A percentile compares a stretch with the other conserved stretches of the same genome.
phyloP scores from a whole-genome alignment of 2,329 filamentous ascomycete genomes.

The Chaetomium sp. region DNA sequence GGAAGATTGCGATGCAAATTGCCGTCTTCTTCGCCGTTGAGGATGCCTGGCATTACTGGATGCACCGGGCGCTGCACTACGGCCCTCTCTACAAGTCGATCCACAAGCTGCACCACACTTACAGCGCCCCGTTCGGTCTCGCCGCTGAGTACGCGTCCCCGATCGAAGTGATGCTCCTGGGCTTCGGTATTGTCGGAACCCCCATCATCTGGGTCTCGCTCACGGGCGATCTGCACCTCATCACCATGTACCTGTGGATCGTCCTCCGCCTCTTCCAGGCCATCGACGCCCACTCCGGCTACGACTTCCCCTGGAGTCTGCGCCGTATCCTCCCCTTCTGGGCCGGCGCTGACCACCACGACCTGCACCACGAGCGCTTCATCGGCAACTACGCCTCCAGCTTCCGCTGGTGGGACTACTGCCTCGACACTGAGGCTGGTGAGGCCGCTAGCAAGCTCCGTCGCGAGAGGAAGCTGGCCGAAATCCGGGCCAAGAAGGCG shows the following conservation, averaged over 20 bases:
- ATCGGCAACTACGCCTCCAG: constrained; percentile 97
- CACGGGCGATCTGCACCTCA: constrained; percentile 85
- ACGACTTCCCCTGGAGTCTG: constrained; percentile 97
- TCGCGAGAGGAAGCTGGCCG: constrained; percentile 72
- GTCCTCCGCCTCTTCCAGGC: constrained; percentile 91
- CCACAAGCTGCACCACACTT: constrained; percentile 99
- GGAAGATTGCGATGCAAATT: constrained; percentile 90
- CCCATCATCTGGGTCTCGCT: constrained; percentile 83
- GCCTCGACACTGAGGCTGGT: constrained; percentile 90
- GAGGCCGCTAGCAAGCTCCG: constrained; percentile 83
- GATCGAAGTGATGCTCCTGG: constrained; percentile 94
- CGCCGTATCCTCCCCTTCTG: constrained; percentile 96
- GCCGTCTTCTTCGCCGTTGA: constrained; percentile 93
- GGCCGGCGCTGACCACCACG: constrained; percentile 96
- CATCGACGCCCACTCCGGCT: constrained; percentile 95
- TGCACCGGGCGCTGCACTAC: constrained; percentile 89
- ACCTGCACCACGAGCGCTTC: constrained; percentile 96
- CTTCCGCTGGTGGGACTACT: constrained; percentile 99
- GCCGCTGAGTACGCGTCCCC: constrained; percentile 97
- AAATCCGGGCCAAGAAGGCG: constrained; percentile 68
- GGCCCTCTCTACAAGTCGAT: constrained; percentile 93
- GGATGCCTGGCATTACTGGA: constrained; percentile 98
- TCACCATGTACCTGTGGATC: constrained; percentile 99
- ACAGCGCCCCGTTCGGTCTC: constrained; percentile 94
- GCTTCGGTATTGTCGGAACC: constrained; percentile 78